phyloP scores from a whole-genome alignment of 169 alveolate genomes.

The Sarcocystis neurona region DNA sequence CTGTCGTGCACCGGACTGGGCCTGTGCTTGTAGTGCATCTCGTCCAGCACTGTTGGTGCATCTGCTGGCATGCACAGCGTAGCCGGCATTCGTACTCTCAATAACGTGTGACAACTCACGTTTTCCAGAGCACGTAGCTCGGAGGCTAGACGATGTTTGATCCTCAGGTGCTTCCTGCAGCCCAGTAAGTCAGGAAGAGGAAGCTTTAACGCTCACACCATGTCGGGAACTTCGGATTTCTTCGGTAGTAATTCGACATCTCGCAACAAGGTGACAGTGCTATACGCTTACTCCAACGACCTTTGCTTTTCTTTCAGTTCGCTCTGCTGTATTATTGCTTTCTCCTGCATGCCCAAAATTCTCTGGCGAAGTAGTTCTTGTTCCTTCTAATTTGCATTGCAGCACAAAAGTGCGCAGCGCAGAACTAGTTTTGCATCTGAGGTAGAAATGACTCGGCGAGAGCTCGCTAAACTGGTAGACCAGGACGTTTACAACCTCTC shows the following conservation, averaged over 20 bases:
- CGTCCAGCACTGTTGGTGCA: too few species aligned
- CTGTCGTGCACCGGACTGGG: too few species aligned
- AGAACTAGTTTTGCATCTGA: neutral
- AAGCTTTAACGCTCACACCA: neutral
- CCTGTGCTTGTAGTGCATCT: too few species aligned
- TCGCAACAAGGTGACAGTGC: neutral
- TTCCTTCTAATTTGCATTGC: constrained; percentile 17
- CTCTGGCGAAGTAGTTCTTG: constrained; percentile 57
- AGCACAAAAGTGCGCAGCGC: neutral
- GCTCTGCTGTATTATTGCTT: constrained; percentile 14
- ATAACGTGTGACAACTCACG: neutral
- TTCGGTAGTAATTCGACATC: neutral
- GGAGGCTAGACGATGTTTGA: constrained; percentile 8
- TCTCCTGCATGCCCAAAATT: constrained; percentile 55
- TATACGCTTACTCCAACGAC: constrained; percentile 43
- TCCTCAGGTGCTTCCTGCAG: constrained; percentile 54
- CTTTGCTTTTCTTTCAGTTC: constrained; percentile 59
- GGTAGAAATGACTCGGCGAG: neutral
- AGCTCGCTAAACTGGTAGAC: neutral
- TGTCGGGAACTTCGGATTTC: neutral
- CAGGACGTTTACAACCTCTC: too few species aligned
- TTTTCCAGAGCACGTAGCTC: constrained; percentile 53
- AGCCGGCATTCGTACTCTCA: neutral
- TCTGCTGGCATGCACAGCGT: too few species aligned
- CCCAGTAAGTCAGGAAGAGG: neutral